Percentiles rank a stretch among this genome's conserved stretches.
These are phyloP conservation scores for Aegilops sharonensis DNA, from an alignment of 176 grass and related monocot genomes.

Conservation along the genomic window DNA sequence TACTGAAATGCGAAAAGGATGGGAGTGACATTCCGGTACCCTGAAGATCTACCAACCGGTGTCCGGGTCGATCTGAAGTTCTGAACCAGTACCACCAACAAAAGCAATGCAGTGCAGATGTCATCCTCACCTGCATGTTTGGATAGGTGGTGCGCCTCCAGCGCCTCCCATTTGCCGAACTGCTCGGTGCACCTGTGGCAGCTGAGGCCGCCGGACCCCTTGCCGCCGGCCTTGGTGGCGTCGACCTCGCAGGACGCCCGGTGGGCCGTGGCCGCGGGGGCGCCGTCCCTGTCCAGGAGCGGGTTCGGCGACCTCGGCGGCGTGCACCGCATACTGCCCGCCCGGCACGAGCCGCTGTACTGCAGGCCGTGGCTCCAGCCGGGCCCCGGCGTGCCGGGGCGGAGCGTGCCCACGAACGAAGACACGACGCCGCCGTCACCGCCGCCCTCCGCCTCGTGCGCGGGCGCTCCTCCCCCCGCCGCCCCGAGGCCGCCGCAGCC, in stretches of 20 bases:
- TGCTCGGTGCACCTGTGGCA: constrained; percentile 78
- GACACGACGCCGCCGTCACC: constrained; percentile 25
- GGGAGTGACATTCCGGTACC: not conserved
- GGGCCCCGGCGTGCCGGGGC: constrained; percentile 80
- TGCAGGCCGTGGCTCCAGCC: constrained; percentile 59
- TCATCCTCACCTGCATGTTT: constrained; percentile 72
- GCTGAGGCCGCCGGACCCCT: constrained; percentile 35
- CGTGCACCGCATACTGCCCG: constrained; percentile 47
- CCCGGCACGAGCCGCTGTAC: constrained; percentile 53
- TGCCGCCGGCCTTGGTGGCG: not conserved
- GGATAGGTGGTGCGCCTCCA: constrained; percentile 85
- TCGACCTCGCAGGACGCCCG: constrained; percentile 57
- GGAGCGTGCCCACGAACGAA: constrained; percentile 77
- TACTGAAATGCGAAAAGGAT: not conserved
- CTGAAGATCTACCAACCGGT: constrained; percentile 18
- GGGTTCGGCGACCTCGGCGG: constrained; percentile 76
- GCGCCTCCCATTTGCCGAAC: constrained; percentile 74
- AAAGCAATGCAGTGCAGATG: constrained; percentile 6
- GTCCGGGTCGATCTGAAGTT: not conserved
- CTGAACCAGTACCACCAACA: not conserved
- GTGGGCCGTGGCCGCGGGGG: not conserved
- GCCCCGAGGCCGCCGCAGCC: constrained; percentile 41
- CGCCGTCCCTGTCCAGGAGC: constrained; percentile 43
- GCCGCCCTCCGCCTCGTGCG: not conserved
- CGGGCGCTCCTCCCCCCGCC: not conserved